Conservation (phyloP, 75 land plant species). For the Cryptomeria japonica region DNA sequence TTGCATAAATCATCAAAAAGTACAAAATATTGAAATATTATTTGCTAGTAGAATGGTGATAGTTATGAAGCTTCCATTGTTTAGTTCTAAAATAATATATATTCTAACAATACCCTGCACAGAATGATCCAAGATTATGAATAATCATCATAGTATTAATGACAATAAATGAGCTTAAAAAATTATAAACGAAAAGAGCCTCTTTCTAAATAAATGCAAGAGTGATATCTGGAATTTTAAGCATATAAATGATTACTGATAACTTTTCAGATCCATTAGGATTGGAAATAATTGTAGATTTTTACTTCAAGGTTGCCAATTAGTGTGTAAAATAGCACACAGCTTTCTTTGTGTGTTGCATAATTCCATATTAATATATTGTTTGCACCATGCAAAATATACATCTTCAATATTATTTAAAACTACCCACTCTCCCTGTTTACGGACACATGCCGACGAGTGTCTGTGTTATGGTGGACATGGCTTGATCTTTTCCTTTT, state of each 20-base stretch:
- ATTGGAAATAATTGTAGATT: not conserved
- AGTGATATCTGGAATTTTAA: not conserved
- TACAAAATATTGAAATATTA: not conserved
- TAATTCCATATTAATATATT: not conserved
- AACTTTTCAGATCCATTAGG: not conserved
- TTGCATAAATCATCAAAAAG: not conserved
- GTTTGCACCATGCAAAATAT: slow-evolving; percentile 1
- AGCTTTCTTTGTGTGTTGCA: not conserved
- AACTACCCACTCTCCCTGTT: slow-evolving; percentile 5
- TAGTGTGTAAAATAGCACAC: not conserved
- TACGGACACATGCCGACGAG: not conserved
- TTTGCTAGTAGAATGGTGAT: not conserved
- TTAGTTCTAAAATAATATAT: not conserved
- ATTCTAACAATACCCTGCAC: not conserved
- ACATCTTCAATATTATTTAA: not conserved
- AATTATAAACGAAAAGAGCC: not conserved
- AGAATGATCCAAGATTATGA: not conserved
- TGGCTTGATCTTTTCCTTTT: slow-evolving; percentile 12
- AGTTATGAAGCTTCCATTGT: not conserved
- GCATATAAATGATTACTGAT: not conserved
- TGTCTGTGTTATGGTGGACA: not conserved
- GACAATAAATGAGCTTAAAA: not conserved
- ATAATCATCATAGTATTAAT: not conserved
- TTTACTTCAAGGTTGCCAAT: not conserved
- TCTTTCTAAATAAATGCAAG: not conserved